These are phyloP conservation scores for Oemleria cerasiformis DNA, from an alignment of 306 rosid genomes.

Conservation along the genomic window DNA sequence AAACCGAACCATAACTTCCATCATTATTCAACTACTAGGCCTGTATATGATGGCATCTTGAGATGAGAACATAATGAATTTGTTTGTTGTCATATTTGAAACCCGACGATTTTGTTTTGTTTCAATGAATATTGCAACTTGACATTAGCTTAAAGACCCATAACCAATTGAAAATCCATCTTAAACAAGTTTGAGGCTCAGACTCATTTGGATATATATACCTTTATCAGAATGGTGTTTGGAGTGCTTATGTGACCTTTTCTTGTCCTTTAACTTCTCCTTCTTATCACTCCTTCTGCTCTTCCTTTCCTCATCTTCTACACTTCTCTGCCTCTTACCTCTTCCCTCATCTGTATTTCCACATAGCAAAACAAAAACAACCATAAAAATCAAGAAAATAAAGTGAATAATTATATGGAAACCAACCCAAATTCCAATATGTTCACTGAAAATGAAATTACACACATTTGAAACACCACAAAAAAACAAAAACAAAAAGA, in stretches of 20 bases:
- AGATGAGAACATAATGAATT: not conserved
- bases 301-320: slow-evolving; percentile 59
- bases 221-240: slow-evolving; percentile 46
- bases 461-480: not conserved
- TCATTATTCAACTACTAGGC: not conserved
- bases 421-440: not conserved
- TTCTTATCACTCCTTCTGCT: slow-evolving; percentile 54
- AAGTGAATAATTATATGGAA: not conserved
- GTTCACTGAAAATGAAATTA: not conserved
- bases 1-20: not conserved
- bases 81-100: not conserved
- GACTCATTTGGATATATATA: not conserved
- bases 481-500: not conserved
- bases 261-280: slow-evolving; percentile 62
- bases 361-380: not conserved
- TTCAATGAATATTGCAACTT: not conserved
- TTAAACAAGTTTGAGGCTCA: not conserved
- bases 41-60: not conserved
- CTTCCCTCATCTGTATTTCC: slow-evolving; percentile 54
- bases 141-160: not conserved
- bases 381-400: not conserved
- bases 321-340: slow-evolving; percentile 61
- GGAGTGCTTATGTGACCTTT: slow-evolving; percentile 52
- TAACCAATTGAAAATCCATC: not conserved
- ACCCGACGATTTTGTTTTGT: not conserved